Conservation (phyloP, 352 stramenopile species). For the Phytophthora fragariaefolia region DNA sequence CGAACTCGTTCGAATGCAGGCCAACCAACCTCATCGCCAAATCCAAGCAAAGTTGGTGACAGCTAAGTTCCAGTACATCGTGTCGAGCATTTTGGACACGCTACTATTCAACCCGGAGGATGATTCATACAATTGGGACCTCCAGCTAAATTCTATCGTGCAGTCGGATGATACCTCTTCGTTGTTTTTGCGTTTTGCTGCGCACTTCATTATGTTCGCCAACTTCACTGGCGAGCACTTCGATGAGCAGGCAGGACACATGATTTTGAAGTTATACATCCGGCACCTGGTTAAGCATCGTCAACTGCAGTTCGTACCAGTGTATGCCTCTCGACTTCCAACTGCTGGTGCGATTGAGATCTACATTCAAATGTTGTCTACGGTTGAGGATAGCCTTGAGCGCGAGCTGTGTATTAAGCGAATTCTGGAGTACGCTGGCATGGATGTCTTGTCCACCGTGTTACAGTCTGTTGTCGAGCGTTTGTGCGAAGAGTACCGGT, state of each 20-base stretch:
- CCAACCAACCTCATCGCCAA: conserved; percentile 68
- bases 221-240: conserved; percentile 72
- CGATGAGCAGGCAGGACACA: conserved; percentile 67
- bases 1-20: conserved; percentile 73
- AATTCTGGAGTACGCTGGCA: conserved; percentile 68
- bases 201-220: conserved; percentile 83
- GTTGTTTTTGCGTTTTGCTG: conserved; percentile 76
- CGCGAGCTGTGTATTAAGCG: conserved; percentile 72
- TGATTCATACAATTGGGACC: conserved; percentile 72
- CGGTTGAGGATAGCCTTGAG: conserved; percentile 67
- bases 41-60: conserved; percentile 87
- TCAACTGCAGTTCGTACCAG: conserved; percentile 75
- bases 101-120: conserved; percentile 55
- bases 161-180: conserved; percentile 58
- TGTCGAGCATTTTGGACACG: conserved; percentile 66
- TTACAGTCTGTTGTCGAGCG: conserved; percentile 62
- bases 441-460: conserved; percentile 71
- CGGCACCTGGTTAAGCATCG: conserved; percentile 82
- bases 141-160: conserved; percentile 52
- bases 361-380: conserved; percentile 77
- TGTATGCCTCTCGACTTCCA: conserved; percentile 77
- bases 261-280: conserved; percentile 87
- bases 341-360: conserved; percentile 65
- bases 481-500: conserved; percentile 46
- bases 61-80: conserved; percentile 79